Evolutionary conservation across 306 rosid genomes (phyloP).

Genomic region (Castanea crenata): DNA sequence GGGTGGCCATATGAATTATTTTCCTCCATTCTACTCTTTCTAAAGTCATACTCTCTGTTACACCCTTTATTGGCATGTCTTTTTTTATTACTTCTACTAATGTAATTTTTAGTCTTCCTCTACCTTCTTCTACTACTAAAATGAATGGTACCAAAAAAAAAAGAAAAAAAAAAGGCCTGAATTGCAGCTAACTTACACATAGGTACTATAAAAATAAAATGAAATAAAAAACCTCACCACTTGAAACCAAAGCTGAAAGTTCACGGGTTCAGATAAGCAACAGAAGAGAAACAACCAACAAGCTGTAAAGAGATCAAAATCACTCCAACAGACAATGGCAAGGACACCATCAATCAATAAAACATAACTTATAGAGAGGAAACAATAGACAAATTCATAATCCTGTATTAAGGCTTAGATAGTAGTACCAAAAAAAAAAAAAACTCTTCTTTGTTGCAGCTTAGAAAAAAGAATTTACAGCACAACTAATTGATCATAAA

Average conservation of each 20-base stretch:
- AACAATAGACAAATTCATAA: background rate
- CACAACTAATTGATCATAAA: background rate
- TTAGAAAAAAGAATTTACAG: background rate
- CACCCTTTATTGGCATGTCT: too few species aligned
- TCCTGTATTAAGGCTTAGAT: background rate
- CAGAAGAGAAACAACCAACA: background rate
- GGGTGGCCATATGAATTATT: too few species aligned
- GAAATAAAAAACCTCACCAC: background rate
- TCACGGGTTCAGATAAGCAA: constrained; percentile 18
- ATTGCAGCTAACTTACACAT: too few species aligned
- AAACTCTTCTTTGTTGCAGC: background rate
- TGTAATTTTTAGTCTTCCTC: too few species aligned
- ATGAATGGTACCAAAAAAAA: too few species aligned
- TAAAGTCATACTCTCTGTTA: too few species aligned
- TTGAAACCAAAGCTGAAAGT: constrained; percentile 13
- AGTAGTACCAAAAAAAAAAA: background rate
- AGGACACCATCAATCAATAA: background rate
- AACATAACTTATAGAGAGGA: background rate
- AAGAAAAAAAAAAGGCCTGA: too few species aligned
- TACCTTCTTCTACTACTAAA: too few species aligned
- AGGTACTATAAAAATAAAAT: background rate
- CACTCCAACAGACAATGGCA: background rate
- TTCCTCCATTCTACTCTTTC: too few species aligned
- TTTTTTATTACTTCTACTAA: too few species aligned
- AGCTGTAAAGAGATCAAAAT: background rate